Percentiles rank a stretch among this genome's conserved stretches.
phyloP scores from a whole-genome alignment of 768 basidiomycete species.

The Clavulina sp. region DNA sequence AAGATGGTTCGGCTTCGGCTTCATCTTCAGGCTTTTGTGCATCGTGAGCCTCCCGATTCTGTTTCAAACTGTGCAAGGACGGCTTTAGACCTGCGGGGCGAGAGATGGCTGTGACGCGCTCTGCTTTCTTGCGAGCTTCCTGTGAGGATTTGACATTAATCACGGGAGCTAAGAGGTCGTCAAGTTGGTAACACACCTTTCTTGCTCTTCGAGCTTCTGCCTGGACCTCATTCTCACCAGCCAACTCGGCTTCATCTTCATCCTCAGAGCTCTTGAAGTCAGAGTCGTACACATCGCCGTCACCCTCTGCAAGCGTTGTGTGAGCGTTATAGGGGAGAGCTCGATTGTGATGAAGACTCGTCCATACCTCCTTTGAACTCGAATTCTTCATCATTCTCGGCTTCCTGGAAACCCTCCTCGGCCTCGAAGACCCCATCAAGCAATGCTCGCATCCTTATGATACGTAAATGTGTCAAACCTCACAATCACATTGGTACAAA shows the following conservation, averaged over 20 bases:
- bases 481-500: too few relatives aligned
- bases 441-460: slow-evolving; percentile 8
- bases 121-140: neutral
- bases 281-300: slow-evolving; percentile 7
- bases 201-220: slow-evolving; percentile 2
- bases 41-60: neutral
- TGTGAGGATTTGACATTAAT: neutral
- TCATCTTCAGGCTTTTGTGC: neutral
- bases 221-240: slow-evolving; percentile 8
- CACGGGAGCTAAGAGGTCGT: neutral
- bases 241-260: slow-evolving; percentile 4
- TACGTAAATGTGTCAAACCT: too few relatives aligned
- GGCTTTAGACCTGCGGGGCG: neutral
- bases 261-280: slow-evolving; percentile 8
- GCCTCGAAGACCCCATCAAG: slow-evolving; percentile 6
- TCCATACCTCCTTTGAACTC: slow-evolving; percentile 9
- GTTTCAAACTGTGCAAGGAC: neutral
- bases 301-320: neutral
- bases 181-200: neutral
- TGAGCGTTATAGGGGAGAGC: neutral
- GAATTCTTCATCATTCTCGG: slow-evolving; percentile 10
- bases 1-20: neutral
- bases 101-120: neutral
- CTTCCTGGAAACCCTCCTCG: slow-evolving; percentile 10
- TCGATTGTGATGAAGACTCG: neutral